A percentile compares a stretch with the other conserved stretches of the same genome.
Conservation (phyloP, 139 green algal genomes). For the Coelastrella sp. region DNA sequence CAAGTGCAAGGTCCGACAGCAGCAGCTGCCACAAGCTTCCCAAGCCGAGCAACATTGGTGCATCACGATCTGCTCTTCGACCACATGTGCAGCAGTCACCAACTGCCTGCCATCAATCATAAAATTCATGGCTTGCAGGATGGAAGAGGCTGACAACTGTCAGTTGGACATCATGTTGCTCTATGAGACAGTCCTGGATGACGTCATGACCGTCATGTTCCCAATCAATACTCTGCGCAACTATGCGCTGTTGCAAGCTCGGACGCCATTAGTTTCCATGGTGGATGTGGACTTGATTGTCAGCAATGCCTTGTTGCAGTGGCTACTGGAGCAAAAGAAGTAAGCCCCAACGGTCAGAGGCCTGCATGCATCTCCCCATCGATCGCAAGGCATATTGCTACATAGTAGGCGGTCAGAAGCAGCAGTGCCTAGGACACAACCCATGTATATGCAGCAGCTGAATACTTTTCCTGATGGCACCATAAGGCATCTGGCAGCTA, state of each 20-base stretch:
- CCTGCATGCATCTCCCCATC: too few species aligned
- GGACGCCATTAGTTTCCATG: slow-evolving; percentile 60
- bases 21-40: too few species aligned
- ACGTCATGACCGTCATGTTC: slow-evolving; percentile 54
- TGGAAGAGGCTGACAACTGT: slow-evolving; percentile 49
- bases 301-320: slow-evolving; percentile 41
- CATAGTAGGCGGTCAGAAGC: too few species aligned
- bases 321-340: slow-evolving; percentile 11
- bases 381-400: too few species aligned
- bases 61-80: too few species aligned
- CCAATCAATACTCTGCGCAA: slow-evolving; percentile 69
- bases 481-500: too few species aligned
- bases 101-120: too few species aligned
- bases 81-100: not conserved
- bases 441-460: too few species aligned
- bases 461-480: too few species aligned
- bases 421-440: too few species aligned
- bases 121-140: slow-evolving; percentile 41
- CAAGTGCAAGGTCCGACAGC: not conserved
- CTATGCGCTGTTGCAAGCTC: slow-evolving; percentile 55
- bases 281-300: slow-evolving; percentile 65
- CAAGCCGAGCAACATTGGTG: too few species aligned
- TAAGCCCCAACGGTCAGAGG: too few species aligned
- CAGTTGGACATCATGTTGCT: slow-evolving; percentile 58
- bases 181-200: slow-evolving; percentile 55